Percentiles rank a stretch among this genome's conserved stretches.
Evolutionary conservation across 768 basidiomycete species (phyloP).

Genomic region (Tylopilus cervinicoccineus): DNA sequence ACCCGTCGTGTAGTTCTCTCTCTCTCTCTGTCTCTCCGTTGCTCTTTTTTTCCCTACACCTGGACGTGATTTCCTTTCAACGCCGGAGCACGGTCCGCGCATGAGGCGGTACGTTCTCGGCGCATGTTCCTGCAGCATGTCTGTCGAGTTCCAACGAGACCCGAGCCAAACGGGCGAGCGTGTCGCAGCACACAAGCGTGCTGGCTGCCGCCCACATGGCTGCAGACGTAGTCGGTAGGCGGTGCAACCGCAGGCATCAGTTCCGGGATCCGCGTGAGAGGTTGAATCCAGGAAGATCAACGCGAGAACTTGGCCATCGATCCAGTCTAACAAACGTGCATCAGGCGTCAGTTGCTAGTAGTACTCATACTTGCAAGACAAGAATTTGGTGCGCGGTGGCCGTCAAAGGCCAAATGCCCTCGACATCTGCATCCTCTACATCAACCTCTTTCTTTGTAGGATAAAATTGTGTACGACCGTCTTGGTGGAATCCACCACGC

Average conservation of each 20-base stretch:
- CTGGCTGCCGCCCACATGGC: background rate
- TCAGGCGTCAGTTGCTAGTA: background rate
- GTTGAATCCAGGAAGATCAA: conserved; percentile 1
- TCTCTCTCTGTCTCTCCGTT: too few species aligned
- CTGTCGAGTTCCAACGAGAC: background rate
- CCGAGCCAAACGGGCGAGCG: background rate
- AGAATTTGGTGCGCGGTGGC: conserved; percentile 31
- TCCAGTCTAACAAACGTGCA: too few species aligned
- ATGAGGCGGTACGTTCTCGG: conserved; percentile 1
- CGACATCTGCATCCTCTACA: conserved; percentile 25
- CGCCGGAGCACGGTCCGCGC: background rate
- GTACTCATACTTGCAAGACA: conserved; percentile 21
- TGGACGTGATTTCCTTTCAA: background rate
- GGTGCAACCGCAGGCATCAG: background rate
- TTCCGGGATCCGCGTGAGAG: background rate
- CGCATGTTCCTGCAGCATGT: conserved; percentile 14
- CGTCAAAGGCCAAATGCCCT: conserved; percentile 29
- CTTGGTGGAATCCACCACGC: conserved; percentile 10
- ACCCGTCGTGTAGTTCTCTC: too few species aligned
- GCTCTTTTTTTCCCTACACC: too few species aligned
- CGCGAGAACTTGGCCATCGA: too few species aligned
- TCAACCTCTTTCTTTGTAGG: conserved; percentile 28
- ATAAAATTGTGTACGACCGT: conserved; percentile 29
- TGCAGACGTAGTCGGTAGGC: background rate
- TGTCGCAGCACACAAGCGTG: conserved; percentile 1